Base-by-base conservation (phyloP, 2,329 filamentous ascomycete genomes). In the Pyrenophora tritici-repentis region DNA sequence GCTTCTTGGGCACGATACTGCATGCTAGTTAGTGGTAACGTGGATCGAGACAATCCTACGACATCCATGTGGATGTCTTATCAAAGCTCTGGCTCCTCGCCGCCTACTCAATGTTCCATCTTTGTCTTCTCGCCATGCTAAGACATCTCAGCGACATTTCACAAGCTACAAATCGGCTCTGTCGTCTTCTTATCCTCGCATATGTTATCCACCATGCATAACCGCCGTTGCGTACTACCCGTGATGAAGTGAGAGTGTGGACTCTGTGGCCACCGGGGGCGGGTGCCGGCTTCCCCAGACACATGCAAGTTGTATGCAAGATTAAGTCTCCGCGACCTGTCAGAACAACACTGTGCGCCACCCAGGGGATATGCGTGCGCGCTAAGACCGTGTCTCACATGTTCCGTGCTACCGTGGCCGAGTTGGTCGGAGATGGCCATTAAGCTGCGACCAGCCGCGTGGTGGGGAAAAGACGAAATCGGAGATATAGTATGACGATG, bases 211-310 rank as follows among this genome's bases (percentile, higher is more conserved):
- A 56, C 43, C 26, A 46, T 61, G 58, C 50, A 57, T 29, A 29
- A 24, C 43, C 16, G 49, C 45, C 47, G 51, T 55, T 61, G 46
- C 14, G 60, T 66, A 49, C 37, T 18, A 61, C 59, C 26, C 26
- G 36, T 31, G 47, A 59, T 31, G 52, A 54, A 29, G 9, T 10
- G 9, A 9, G 9, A 44, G 35, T 44, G 36, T 56, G 49, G 41
- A 34, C 59, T 38, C 37, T 53, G 53, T 51, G 20, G 29, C 50
- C 24, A 41, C 22, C 50, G 55, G 60, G 37, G 10, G 52, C 63
- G 63, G 63, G 26, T 58, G 52, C 32, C 34, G 32, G 31, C 65
- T 54, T 63, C 62, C 58, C 58, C 56, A 59, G 16, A 50, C 32
- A 42, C 13, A 50, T 49, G 37, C 36, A 40, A 45, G 31, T 45